Percentiles rank a stretch among this genome's conserved stretches.
These are phyloP conservation scores for Cladorrhinum samala DNA, from an alignment of 495 filamentous ascomycete species.

Conservation along the genomic window DNA sequence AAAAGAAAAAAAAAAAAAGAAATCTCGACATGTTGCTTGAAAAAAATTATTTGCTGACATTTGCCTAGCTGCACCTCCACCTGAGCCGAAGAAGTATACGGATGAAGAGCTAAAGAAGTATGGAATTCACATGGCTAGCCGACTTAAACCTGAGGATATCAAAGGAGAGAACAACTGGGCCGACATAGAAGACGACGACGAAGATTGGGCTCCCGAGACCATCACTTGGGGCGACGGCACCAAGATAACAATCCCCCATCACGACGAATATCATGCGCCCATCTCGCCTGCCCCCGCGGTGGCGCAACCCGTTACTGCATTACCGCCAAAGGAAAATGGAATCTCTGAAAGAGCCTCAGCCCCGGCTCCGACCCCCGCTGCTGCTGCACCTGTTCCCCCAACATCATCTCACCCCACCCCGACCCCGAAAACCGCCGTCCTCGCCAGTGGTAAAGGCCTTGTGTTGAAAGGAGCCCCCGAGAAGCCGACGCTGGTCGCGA, in stretches of 20 bases:
- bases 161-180: conserved; percentile 84
- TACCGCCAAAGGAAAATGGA: conserved; percentile 16
- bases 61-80: conserved; percentile 60
- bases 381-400: not conserved
- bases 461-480: conserved; percentile 64
- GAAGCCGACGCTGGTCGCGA: conserved; percentile 71
- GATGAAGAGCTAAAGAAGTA: conserved; percentile 96
- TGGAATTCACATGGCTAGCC: conserved; percentile 91
- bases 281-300: conserved; percentile 18
- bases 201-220: conserved; percentile 93
- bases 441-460: conserved; percentile 45
- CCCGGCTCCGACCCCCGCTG: conserved; percentile 25
- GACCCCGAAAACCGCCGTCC: conserved; percentile 35
- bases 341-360: conserved; percentile 32
- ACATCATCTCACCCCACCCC: conserved; percentile 21
- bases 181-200: conserved; percentile 97
- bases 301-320: conserved; percentile 5
- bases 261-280: conserved; percentile 41
- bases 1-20: too few species aligned
- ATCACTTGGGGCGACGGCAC: conserved; percentile 98
- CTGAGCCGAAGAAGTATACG: conserved; percentile 85
- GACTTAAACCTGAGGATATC: conserved; percentile 75
- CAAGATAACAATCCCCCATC: conserved; percentile 72
- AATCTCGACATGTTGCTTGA: too few species aligned
- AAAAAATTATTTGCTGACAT: conserved; percentile 4